phyloP scores from a whole-genome alignment of 2,329 filamentous ascomycete species.

The Fusarium subglutinans region DNA sequence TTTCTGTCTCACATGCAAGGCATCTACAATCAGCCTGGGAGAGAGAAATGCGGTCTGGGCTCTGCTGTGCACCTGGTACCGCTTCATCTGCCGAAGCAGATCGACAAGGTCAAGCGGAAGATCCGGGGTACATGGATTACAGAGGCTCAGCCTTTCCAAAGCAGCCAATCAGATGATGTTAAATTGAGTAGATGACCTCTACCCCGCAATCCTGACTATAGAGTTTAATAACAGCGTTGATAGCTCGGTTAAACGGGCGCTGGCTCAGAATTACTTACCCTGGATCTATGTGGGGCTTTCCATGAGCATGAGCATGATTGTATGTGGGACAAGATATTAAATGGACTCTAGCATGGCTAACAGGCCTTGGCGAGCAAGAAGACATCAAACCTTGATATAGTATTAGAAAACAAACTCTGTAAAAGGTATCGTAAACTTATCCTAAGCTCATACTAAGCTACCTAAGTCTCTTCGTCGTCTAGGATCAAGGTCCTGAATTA shows the following conservation, averaged over 20 bases:
- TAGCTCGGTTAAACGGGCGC: neutral
- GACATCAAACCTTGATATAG: neutral
- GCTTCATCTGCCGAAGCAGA: neutral
- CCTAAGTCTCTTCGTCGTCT: too few relatives aligned
- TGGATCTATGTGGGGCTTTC: neutral
- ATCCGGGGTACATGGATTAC: neutral
- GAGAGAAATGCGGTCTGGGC: neutral
- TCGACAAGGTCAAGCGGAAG: neutral
- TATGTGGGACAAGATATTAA: neutral
- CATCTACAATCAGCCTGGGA: neutral
- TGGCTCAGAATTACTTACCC: fast-evolving
- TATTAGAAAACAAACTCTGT: too few relatives aligned
- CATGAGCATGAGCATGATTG: neutral
- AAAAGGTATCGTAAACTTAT: too few relatives aligned
- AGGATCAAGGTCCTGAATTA: too few relatives aligned
- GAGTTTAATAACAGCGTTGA: neutral
- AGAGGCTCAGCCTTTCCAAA: neutral
- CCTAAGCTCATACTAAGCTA: too few relatives aligned
- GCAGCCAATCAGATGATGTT: neutral
- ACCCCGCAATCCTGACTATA: neutral
- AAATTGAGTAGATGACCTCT: neutral
- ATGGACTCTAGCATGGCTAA: neutral
- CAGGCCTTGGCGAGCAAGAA: too few relatives aligned
- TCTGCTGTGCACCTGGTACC: neutral
- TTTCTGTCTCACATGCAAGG: neutral